Conservation (phyloP, 148 eudicot genomes). For the Vaccinium macrocarpon region DNA sequence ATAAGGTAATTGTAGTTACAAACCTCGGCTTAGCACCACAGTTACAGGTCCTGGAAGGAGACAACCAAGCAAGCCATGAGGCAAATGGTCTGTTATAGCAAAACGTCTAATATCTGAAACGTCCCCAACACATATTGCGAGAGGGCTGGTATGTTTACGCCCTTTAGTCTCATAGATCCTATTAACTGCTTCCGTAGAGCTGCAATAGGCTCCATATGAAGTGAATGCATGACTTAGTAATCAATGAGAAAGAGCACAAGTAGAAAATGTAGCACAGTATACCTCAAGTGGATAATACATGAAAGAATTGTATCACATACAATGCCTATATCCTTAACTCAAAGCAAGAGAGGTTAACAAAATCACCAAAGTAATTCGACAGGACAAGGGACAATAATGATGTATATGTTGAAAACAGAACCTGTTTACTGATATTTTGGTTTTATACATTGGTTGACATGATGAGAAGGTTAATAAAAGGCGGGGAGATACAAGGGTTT, state of each 20-base stretch:
- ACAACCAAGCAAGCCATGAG: slow-evolving; percentile 60
- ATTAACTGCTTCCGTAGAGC: slow-evolving; percentile 78
- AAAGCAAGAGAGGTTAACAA: not conserved
- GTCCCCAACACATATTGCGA: slow-evolving; percentile 95
- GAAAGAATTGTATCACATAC: not conserved
- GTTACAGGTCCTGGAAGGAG: slow-evolving; percentile 99
- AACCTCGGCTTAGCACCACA: slow-evolving; percentile 80
- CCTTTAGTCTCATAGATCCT: slow-evolving; percentile 93
- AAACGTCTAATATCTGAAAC: slow-evolving; percentile 61
- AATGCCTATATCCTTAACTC: not conserved
- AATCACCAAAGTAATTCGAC: not conserved
- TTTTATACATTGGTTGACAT: not conserved
- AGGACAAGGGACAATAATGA: not conserved
- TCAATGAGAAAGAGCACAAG: not conserved
- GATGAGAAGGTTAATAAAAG: not conserved
- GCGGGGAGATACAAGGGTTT: not conserved
- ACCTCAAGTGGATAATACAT: not conserved
- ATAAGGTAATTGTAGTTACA: slow-evolving; percentile 11
- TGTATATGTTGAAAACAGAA: not conserved
- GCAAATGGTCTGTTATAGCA: slow-evolving; percentile 77
- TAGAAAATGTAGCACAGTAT: not conserved
- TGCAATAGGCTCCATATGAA: slow-evolving; percentile 37
- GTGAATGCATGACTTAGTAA: not conserved
- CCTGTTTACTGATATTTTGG: not conserved
- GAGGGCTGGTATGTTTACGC: slow-evolving; percentile 78